Percentiles rank a stretch among this genome's conserved stretches.
Conservation (phyloP, 2,329 filamentous ascomycete genomes). For the Pyricularia pennisetigena region DNA sequence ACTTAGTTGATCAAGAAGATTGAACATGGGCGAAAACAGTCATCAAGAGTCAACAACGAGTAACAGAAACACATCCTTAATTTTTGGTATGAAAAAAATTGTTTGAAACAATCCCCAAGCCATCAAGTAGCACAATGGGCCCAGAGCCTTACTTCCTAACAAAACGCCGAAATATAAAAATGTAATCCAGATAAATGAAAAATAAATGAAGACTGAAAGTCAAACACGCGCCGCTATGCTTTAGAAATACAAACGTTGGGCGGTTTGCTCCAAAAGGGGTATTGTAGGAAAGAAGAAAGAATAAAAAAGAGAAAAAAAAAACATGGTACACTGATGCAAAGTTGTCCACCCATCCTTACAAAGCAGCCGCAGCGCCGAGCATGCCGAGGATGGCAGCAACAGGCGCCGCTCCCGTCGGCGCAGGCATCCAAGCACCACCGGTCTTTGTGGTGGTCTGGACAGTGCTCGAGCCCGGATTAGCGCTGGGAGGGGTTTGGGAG, state of each 20-base stretch:
- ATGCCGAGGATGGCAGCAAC: background rate
- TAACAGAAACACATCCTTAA: background rate
- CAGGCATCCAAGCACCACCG: background rate
- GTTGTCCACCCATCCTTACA: background rate
- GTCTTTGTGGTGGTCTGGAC: background rate
- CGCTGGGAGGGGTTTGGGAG: background rate
- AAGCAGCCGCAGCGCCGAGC: background rate
- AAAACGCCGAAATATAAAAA: background rate
- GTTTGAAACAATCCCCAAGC: background rate
- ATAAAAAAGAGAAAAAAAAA: background rate
- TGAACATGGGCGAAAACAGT: too few species aligned
- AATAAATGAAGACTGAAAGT: background rate
- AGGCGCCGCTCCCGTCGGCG: background rate
- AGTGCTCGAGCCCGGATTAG: background rate
- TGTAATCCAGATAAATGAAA: background rate
- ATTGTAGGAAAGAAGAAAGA: background rate
- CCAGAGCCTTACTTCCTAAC: background rate
- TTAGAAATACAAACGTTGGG: background rate
- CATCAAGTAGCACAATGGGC: background rate
- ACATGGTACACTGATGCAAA: background rate
- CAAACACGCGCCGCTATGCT: background rate
- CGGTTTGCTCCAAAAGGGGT: background rate
- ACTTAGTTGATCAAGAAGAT: too few species aligned
- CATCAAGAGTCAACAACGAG: too few species aligned
- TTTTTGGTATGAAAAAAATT: background rate